A percentile compares a stretch with the other conserved stretches of the same genome.
Evolutionary conservation across 75 land plant species (phyloP).

Genomic region (Cupressus sempervirens): DNA sequence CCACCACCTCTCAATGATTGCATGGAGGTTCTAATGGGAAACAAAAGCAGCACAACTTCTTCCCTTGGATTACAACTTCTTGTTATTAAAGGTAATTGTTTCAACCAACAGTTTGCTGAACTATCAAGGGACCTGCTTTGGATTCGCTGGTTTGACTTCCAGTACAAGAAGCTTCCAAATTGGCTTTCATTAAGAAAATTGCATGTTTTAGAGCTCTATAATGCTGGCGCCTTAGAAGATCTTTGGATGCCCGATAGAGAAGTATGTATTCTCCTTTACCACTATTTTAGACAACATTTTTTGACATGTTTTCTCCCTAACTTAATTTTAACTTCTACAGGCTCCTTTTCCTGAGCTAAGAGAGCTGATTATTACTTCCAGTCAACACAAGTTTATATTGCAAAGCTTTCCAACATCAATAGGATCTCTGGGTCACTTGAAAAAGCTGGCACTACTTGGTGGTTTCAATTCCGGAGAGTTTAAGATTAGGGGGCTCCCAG

Average conservation of each 20-base stretch:
- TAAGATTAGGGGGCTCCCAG: neutral
- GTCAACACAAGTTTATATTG: neutral
- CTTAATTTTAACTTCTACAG: neutral
- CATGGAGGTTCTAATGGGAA: neutral
- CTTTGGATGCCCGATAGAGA: neutral
- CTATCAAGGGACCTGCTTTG: neutral
- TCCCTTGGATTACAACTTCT: neutral
- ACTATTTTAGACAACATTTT: neutral
- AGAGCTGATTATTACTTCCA: neutral
- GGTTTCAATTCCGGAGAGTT: neutral
- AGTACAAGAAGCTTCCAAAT: neutral
- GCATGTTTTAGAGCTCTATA: neutral
- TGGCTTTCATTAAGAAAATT: neutral
- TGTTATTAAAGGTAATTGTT: neutral
- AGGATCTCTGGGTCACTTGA: neutral
- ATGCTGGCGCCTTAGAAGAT: neutral
- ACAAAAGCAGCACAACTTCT: neutral
- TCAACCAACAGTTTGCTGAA: neutral
- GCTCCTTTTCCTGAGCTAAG: neutral
- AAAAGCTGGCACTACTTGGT: neutral
- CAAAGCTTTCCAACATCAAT: neutral
- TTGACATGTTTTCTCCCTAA: neutral
- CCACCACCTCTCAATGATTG: neutral
- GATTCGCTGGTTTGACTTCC: neutral
- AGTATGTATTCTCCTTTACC: neutral